Base-by-base conservation (phyloP, 1,284 basidiomycete genomes). In the Ceratorhiza oryzae-sativae region DNA sequence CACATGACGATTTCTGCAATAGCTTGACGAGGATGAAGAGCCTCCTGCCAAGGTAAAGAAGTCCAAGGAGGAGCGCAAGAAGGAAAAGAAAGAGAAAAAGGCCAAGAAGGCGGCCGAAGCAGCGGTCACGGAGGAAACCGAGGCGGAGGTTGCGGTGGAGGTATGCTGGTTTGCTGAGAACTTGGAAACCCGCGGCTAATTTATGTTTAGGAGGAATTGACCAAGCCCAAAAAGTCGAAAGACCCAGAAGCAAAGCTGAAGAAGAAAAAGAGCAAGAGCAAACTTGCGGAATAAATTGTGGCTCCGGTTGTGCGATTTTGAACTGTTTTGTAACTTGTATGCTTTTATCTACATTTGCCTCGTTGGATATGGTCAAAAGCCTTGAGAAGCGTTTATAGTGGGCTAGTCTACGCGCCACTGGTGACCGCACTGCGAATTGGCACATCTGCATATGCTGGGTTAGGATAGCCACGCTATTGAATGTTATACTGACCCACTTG, bases 61-160 rank as follows among this genome's bases (percentile, higher is more conserved):
- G 74, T 74, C 85, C n/a, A 83, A 82, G 56, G 85, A 86, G 62
- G 85, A 88, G 71, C 85, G 84, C 8, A 76, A 81, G 72, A 92
- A 91, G 82, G 92, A 93, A 81, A 91, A 92, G 81, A 87, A 87
- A 59, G 87, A 89, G 82, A 92, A 92, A 82, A 84, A 80, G 72
- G 80, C 81, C 76, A 79, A 80, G 74, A 81, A 86, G 79, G 82
- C 85, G 75, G 83, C 81, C 10, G 84, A 86, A 78, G 80, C 79
- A 68, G 83, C 73, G 23, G 48, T 61, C 65, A 42, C 60, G 62
- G 77, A 79, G 73, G 75, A 74, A 73, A 13, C 36, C 6, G 77
- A 80, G 74, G 76, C 78, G 61, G 71, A 75, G 59, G 63, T 36
- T n/a, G 63, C 55, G 36, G 49, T 45, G 3, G 63, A 67, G 63